Percentiles rank a stretch among this genome's conserved stretches.
Conservation (phyloP, 306 rosid genomes). For the Casuarina cunninghamiana region DNA sequence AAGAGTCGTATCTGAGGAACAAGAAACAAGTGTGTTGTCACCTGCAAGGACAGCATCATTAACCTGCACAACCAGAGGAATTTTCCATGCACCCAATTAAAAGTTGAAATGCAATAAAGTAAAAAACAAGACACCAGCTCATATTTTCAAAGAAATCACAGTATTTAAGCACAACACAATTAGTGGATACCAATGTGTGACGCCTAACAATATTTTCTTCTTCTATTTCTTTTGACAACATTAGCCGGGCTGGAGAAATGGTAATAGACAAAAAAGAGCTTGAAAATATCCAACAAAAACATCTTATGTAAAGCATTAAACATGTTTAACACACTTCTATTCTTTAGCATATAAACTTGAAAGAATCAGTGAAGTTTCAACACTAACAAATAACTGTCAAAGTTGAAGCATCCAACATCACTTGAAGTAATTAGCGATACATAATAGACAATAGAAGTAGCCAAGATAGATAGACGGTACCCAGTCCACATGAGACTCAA, state of each 20-base stretch:
- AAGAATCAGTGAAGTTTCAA: background rate
- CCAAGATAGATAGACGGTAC: conserved; percentile 37
- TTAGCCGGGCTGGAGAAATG: background rate
- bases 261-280: background rate
- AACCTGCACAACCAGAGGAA: conserved; percentile 63
- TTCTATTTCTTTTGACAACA: background rate
- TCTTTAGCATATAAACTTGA: background rate
- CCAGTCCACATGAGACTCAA: conserved; percentile 99
- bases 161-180: background rate
- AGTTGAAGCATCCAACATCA: background rate
- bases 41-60: conserved; percentile 94
- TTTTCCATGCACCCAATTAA: conserved; percentile 18
- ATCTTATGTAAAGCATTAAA: background rate
- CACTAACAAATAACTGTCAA: background rate
- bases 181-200: background rate
- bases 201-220: background rate
- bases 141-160: background rate
- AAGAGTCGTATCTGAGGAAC: conserved; percentile 94
- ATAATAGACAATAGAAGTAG: conserved; percentile 1
- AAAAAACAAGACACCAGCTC: background rate
- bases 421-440: background rate
- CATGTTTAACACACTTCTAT: background rate
- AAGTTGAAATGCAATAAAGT: conserved; percentile 12
- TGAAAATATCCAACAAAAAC: background rate
- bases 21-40: conserved; percentile 83